phyloP scores from a whole-genome alignment of 495 filamentous ascomycete genomes.

The Penicillium mononematosum region DNA sequence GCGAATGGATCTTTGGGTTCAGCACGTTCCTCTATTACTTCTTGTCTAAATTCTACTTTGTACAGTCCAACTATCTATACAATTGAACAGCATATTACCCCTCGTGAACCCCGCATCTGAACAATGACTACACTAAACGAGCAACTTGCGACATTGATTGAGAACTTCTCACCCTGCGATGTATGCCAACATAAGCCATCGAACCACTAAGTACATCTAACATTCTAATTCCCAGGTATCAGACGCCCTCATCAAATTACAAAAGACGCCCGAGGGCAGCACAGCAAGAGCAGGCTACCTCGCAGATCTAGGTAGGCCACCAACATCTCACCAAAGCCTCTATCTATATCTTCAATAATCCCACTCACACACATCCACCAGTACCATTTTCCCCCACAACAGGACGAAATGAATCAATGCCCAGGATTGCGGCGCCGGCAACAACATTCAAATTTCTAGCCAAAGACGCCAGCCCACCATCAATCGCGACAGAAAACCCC shows the following conservation, averaged over 20 bases:
- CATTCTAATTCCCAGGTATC: constrained; percentile 46
- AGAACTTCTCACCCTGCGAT: constrained; percentile 51
- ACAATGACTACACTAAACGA: constrained; percentile 34
- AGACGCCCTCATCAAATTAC: constrained; percentile 61
- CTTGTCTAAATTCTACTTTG: not conserved
- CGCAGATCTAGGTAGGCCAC: constrained; percentile 53
- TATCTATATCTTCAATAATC: not conserved
- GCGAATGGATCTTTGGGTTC: not conserved
- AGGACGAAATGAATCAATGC: constrained; percentile 29
- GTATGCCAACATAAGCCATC: constrained; percentile 25
- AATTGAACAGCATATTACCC: not conserved
- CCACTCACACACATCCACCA: constrained; percentile 13
- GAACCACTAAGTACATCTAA: not conserved
- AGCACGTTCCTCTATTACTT: not conserved
- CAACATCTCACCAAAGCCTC: not conserved
- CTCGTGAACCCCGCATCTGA: not conserved
- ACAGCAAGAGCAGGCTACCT: constrained; percentile 54
- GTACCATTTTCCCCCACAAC: constrained; percentile 36
- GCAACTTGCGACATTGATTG: constrained; percentile 33
- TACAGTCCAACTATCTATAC: not conserved
- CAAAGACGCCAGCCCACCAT: constrained; percentile 36
- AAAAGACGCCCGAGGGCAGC: constrained; percentile 42
- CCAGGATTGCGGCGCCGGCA: constrained; percentile 56
- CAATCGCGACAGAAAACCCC: constrained; percentile 25
- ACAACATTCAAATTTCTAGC: constrained; percentile 63